Evolutionary conservation across 192 early-diverging fungal species (phyloP), one percentile per base, ranked within the genome.

Genomic region (Mortierella claussenii): DNA sequence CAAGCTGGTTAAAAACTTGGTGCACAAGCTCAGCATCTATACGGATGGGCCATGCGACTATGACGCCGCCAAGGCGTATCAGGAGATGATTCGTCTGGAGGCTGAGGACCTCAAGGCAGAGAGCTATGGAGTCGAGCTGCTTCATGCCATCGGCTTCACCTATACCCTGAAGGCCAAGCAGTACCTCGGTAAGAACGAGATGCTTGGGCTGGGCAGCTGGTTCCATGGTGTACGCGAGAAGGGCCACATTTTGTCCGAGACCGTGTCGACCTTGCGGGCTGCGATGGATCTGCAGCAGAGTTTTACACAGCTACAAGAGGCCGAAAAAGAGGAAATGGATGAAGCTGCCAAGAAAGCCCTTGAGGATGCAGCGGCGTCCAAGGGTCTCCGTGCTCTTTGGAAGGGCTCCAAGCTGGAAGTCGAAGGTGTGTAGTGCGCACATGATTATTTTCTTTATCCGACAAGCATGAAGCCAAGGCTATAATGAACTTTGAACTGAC

Each of bases 321-420:
- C 96, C 7, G 97, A 99, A 57, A 90, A 96, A 75, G 90, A 91
- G 64, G 90, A 89, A 55, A 81, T 92, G 45, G 84, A 89, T 46
- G 79, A 83, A 31, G 83, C 87, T 57, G 87, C 91, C 71, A 89
- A 86, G 66, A 86, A 79, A 56, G 87, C 79, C 49, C 68, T 93
- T 45, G 90, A 91, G 75, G 90, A 90, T 33, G 79, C 79, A 21
- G 90, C 90, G n/a, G 90, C 89, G 15, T 82, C 82, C 58, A 86
- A 86, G 62, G 97, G 94, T 12, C 74, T 99, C 54, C 86, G 94
- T 61, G 94, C 95, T 8, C 85, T 98, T 52, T 98, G 96, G 96
- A 87, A 92, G 79, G 94, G 94, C 23, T 92, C 90, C 50, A 96
- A 97, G 66, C 78, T 99, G 62, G 98, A 99, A 69, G 95, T 99